phyloP scores from a whole-genome alignment of 768 basidiomycete genomes.

The Amanita jacksonii region DNA sequence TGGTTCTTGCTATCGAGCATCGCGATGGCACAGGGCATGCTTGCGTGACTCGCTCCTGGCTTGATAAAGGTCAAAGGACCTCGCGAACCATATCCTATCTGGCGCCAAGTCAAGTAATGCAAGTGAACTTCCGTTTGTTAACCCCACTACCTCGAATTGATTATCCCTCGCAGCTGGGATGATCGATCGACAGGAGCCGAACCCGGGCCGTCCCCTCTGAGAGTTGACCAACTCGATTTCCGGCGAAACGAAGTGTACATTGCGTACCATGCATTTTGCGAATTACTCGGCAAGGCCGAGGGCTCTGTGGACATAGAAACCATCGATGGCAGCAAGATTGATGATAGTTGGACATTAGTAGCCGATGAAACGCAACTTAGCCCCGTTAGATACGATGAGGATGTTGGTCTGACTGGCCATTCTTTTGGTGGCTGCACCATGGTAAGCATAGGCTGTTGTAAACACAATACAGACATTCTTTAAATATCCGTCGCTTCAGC shows the following conservation, averaged over 20 bases:
- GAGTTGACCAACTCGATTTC: slow-evolving; percentile 61
- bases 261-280: slow-evolving; percentile 46
- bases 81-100: slow-evolving; percentile 38
- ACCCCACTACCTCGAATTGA: neutral
- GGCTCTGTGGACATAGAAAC: slow-evolving; percentile 24
- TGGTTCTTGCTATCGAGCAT: slow-evolving; percentile 79
- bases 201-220: slow-evolving; percentile 35
- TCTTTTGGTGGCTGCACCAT: slow-evolving; percentile 40
- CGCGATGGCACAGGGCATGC: slow-evolving; percentile 69
- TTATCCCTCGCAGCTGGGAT: slow-evolving; percentile 19
- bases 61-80: slow-evolving; percentile 17
- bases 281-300: slow-evolving; percentile 33
- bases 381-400: slow-evolving; percentile 22
- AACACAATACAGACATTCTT: neutral
- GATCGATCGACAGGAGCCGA: slow-evolving; percentile 15
- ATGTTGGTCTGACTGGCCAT: slow-evolving; percentile 34
- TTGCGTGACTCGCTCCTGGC: slow-evolving; percentile 29
- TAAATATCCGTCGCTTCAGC: slow-evolving; percentile 22
- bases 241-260: slow-evolving; percentile 63
- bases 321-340: slow-evolving; percentile 25
- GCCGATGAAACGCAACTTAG: slow-evolving; percentile 14
- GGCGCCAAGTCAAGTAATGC: slow-evolving; percentile 48
- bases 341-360: slow-evolving; percentile 31
- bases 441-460: slow-evolving; percentile 18
- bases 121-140: slow-evolving; percentile 14